Base-by-base conservation (phyloP, 1,139 yeast species). In the Kodamaea derodonti region DNA sequence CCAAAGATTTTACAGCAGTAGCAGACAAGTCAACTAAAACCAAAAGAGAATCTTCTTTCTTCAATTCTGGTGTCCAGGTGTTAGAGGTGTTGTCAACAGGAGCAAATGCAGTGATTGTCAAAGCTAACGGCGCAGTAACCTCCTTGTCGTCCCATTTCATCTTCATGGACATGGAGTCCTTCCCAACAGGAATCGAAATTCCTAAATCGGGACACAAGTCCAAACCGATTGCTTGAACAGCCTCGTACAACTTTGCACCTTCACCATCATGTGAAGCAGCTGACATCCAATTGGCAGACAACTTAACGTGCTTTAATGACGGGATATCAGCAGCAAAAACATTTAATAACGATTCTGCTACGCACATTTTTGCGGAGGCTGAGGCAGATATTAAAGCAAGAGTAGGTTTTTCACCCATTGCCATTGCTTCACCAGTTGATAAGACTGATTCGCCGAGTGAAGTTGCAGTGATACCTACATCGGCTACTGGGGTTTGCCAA, bases 401-500 rank as follows among this genome's bases (percentile, higher is more conserved):
- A 4, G 84, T 72, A 43, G 99, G 99, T 52, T 85, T 84, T 66
- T 94, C 99, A 47, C 99, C 99, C 86, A 88, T 83, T 2, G 97
- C 94, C 68, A 94, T 69, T 9, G 98, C 96, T 66, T 94, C 98
- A 70, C 99, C 99, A 16, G 95, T 83, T 9, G 65, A 50, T 41
- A 82, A 62, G 34, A 84, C 63, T 6, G 72, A 69, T 35, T 80
- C 84, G 49, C 95, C 97, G 36, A 87, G 73, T 2, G 97, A 85
- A 0, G 97, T 83, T 40, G 86, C 83, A 14, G 98, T 90, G 36
- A 92, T 97, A 61, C 96, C 98, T 38, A 88, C 97, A 59, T 94
- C 97, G n/a, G 98, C 94, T 16, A 94, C 98, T 29, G 99, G 98
- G 4, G 84, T 90, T 71, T 94, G 99, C 97, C 98, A 94, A 54